A percentile compares a stretch with the other conserved stretches of the same genome.
Evolutionary conservation across 176 grass and related monocot genomes (phyloP).

Genomic region (Hordeum marinum): DNA sequence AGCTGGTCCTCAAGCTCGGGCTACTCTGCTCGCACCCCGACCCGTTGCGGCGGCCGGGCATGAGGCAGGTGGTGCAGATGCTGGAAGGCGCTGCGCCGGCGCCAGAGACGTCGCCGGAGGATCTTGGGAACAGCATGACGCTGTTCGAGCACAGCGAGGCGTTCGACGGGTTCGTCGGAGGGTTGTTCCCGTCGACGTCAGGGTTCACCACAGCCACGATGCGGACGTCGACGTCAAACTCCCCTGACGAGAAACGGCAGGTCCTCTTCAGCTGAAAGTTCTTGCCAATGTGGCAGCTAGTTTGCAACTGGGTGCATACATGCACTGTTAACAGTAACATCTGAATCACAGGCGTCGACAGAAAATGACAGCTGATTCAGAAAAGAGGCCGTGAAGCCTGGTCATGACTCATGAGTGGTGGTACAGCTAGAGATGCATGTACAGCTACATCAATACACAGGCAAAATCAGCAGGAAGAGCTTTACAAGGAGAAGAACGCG

Average conservation of each 20-base stretch:
- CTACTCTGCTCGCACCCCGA: slow-evolving; percentile 69
- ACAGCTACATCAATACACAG: background rate
- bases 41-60: slow-evolving; percentile 32
- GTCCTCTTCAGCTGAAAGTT: background rate
- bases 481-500: background rate
- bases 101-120: slow-evolving; percentile 21
- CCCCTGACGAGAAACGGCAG: slow-evolving; percentile 7
- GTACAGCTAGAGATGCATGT: slow-evolving; percentile 9
- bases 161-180: slow-evolving; percentile 43
- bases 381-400: background rate
- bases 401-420: background rate
- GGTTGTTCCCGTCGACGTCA: slow-evolving; percentile 2
- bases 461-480: background rate
- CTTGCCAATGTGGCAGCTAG: background rate
- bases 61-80: slow-evolving; percentile 60
- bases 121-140: background rate
- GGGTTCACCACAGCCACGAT: background rate
- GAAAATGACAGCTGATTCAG: background rate
- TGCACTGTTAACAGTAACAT: background rate
- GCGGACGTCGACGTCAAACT: background rate
- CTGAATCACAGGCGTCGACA: background rate
- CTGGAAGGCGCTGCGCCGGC: slow-evolving; percentile 33
- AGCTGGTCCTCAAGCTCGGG: slow-evolving; percentile 60
- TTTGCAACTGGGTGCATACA: background rate
- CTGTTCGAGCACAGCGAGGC: slow-evolving; percentile 20